Evolutionary conservation across 805 yeast species (phyloP), one percentile per base, ranked within the genome.

Genomic region (Metschnikowia corniflorae): DNA sequence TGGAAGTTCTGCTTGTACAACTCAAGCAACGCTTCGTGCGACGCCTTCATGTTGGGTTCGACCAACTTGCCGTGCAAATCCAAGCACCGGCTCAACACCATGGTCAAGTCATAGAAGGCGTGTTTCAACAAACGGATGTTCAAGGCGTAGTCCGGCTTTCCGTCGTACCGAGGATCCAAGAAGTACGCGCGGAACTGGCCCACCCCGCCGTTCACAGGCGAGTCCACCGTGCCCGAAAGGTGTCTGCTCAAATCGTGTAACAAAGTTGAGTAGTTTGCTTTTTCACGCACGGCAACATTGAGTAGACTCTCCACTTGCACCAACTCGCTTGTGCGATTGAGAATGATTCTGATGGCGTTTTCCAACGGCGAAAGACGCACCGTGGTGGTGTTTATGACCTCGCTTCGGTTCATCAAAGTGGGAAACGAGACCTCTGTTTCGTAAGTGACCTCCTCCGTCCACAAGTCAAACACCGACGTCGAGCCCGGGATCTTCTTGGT

Each of bases 141-240:
- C 17, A 54, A 50, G 3, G 51, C 52, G 35, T 62, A 56, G 17
- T 57, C 61, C 6, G 57, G 60, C 40, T 57, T 59, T 6, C 58
- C 65, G 20, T 52, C 58, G 35, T 61, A 60, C 33, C 57, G 57
- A 2, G 59, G 47, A 32, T 69, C 71, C 24, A 57, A 59, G 54
- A 84, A 76, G 55, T 87, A 86, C 2, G 74, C 74, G 37, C 89
- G 71, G 60, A 84, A 87, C 54, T 83, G 87, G 2, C 86, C 85
- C 45, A 87, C 85, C 40, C 96, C 96, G 23, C 96, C 96, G 55
- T 87, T 87, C 5, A 87, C 91, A 3, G 96, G 96, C 0, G 96
- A 78, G 55, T 86, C 95, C 37, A 88, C 89, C 0, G 96, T 85
- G 28, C 96, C 96, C 3, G 86, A 75, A 37, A 82, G 63, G 51